These are phyloP conservation scores for Euphorbia tirucalli DNA, from an alignment of 345 rosid genomes.

Conservation along the genomic window DNA sequence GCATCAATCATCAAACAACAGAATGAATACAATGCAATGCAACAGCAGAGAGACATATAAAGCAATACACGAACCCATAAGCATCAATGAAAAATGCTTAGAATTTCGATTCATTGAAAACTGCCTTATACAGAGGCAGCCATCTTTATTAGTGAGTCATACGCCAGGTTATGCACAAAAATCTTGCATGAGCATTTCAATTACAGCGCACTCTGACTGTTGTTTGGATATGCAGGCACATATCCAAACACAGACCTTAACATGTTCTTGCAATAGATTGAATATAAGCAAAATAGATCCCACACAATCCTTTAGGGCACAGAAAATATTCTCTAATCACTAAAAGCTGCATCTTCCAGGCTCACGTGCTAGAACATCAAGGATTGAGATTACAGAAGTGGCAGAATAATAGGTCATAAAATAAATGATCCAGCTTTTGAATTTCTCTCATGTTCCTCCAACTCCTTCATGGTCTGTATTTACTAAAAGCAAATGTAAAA, in stretches of 20 bases:
- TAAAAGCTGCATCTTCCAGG: not conserved
- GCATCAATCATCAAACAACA: conserved; percentile 10
- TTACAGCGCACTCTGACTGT: not conserved
- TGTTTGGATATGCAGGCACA: not conserved
- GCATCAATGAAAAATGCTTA: not conserved
- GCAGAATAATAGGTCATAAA: not conserved
- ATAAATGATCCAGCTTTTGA: not conserved
- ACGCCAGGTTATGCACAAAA: not conserved
- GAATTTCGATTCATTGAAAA: not conserved
- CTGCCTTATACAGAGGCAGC: not conserved
- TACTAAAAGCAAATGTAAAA: not conserved
- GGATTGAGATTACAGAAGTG: not conserved
- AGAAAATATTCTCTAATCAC: not conserved
- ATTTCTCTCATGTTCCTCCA: not conserved
- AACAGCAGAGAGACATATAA: not conserved
- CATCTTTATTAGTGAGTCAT: not conserved
- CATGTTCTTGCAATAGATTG: not conserved
- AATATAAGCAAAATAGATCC: not conserved
- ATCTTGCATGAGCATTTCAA: not conserved
- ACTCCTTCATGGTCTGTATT: not conserved
- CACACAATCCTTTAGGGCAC: not conserved
- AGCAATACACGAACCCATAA: not conserved
- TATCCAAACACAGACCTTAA: not conserved
- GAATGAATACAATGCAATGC: conserved; percentile 8
- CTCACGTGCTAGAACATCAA: not conserved